Conservation (phyloP, 2,329 filamentous ascomycete species). For the Fusarium musae region DNA sequence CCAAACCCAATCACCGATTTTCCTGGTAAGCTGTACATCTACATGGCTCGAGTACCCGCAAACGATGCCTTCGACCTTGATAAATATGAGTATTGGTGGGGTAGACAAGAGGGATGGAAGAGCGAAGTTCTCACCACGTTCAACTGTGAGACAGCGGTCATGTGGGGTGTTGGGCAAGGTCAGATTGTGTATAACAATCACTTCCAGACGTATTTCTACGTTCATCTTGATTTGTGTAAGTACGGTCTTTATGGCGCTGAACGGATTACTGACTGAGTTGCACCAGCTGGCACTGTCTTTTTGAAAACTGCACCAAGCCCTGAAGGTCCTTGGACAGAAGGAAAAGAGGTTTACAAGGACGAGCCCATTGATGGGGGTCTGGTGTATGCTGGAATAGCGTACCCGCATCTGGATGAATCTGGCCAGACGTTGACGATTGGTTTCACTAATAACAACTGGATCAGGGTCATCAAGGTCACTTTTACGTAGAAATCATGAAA, state of each 20-base stretch:
- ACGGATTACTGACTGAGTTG: fast-evolving
- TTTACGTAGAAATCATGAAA: background rate
- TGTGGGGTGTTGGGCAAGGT: constrained; percentile 53
- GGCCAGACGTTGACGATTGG: constrained; percentile 52
- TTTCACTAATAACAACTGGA: constrained; percentile 54
- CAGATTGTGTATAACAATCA: constrained; percentile 52
- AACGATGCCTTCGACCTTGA: constrained; percentile 50
- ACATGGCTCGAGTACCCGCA: constrained; percentile 51
- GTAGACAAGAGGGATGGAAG: constrained; percentile 51
- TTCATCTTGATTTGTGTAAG: constrained; percentile 44
- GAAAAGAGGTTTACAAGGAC: constrained; percentile 50
- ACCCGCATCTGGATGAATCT: constrained; percentile 52
- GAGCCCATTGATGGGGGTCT: constrained; percentile 45
- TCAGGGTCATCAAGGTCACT: constrained; percentile 48
- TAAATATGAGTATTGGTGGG: constrained; percentile 57
- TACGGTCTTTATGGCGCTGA: fast-evolving
- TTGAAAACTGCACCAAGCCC: constrained; percentile 37
- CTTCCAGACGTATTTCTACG: constrained; percentile 51
- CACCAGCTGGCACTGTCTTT: constrained; percentile 14
- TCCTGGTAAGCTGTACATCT: constrained; percentile 46
- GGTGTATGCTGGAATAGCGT: constrained; percentile 53
- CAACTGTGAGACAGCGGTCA: constrained; percentile 50
- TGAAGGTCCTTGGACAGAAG: constrained; percentile 52
- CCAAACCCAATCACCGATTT: constrained; percentile 46
- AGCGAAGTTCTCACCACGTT: constrained; percentile 46